Base-by-base conservation (phyloP, 2,329 filamentous ascomycete genomes). In the Blumeria hordei region DNA sequence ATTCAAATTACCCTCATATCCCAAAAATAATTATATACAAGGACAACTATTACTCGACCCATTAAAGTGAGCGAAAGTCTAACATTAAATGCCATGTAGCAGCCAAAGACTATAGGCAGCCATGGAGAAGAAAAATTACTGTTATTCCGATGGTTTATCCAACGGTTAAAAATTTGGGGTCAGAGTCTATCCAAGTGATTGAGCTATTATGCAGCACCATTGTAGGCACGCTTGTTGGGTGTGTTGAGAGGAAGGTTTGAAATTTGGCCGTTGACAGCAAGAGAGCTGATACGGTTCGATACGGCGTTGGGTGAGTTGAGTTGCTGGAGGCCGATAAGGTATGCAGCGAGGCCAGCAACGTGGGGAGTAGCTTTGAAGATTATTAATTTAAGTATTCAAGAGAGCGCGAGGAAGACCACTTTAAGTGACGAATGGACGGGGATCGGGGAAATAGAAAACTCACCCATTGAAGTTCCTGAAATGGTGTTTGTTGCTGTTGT, bases 381-480 rank as follows among this genome's bases (percentile, higher is more conserved):
- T 5, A 28, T 53, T 41, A 53, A 35, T 41, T 14, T 21, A 41
- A 4, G 16, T 39, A 7, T 3, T 35, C 28, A n/a, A 28, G 21
- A 11, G 21, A 55, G 82, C 69, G 62, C 81, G 77, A 0, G 78
- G 78, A 3, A 71, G 68, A 1, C 78, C 56, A 47, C 35, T 55
- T 9, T 9, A 6, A 53, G 16, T 33, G 8, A 28, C 39, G 18
- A 53, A 35, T 41, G 10, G 12, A 41, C 7, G 16, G 18, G 14
- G 1, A 5, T 39, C 9, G 4, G 21, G 10, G 21, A 41, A 41
- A 11, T 11, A 41, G 10, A n/a, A n/a, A 54, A 53, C 55, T 36
- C 56, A 53, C 55, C 75, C 77, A 81, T 81, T 37, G 72, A 77
- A 6, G 79, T 82, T 36, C 78, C 79, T 12, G 70, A 73, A 61